These are phyloP conservation scores for Calonectria hongkongensis DNA, from an alignment of 2,329 filamentous ascomycete species.

Conservation along the genomic window DNA sequence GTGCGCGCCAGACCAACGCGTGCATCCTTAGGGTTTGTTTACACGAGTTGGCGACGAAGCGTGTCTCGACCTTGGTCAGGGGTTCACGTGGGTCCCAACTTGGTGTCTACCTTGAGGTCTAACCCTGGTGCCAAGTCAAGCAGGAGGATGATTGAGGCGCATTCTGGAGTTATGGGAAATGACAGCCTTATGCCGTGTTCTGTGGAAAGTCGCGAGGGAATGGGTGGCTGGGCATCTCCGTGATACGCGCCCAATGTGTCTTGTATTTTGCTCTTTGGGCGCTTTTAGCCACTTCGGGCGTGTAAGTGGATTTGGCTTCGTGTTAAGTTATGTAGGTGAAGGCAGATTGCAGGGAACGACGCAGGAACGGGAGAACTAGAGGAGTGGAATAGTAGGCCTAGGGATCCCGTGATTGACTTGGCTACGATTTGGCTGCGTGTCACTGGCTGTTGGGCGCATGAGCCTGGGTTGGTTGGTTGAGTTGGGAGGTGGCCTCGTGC, in stretches of 20 bases:
- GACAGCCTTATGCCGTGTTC: neutral
- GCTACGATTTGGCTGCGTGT: slow-evolving; percentile 26
- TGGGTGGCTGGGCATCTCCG: slow-evolving; percentile 14
- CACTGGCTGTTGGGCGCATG: slow-evolving; percentile 14
- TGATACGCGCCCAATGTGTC: slow-evolving; percentile 28
- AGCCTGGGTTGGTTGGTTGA: slow-evolving; percentile 25
- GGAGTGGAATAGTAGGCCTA: neutral
- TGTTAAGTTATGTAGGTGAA: slow-evolving; percentile 3
- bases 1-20: slow-evolving; percentile 43
- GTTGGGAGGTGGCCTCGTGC: slow-evolving; percentile 44
- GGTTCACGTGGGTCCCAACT: slow-evolving; percentile 48
- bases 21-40: slow-evolving; percentile 53
- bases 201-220: neutral
- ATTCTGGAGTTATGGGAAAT: slow-evolving; percentile 21
- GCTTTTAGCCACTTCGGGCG: slow-evolving; percentile 25
- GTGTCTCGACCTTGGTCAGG: slow-evolving; percentile 50
- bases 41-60: slow-evolving; percentile 46
- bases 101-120: slow-evolving; percentile 28
- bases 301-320: slow-evolving; percentile 37
- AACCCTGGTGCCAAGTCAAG: slow-evolving; percentile 27
- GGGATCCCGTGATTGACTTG: neutral
- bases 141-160: neutral
- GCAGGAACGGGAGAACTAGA: neutral
- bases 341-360: slow-evolving; percentile 11
- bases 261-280: neutral